These are phyloP conservation scores for Gentiana straminea DNA, from an alignment of 257 asterid genomes.

Conservation along the genomic window DNA sequence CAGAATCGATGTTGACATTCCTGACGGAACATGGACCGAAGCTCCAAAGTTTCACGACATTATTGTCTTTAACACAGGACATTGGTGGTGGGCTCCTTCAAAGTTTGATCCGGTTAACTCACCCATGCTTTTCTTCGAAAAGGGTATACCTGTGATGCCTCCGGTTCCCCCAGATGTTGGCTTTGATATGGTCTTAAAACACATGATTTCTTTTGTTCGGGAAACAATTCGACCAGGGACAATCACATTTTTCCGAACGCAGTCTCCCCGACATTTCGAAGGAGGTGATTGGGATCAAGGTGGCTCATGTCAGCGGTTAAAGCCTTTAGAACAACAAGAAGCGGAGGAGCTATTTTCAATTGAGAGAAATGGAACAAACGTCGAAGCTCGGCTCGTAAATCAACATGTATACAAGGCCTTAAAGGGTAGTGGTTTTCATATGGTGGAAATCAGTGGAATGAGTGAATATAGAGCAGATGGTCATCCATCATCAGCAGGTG, in stretches of 20 bases:
- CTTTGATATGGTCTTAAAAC: constrained; percentile 61
- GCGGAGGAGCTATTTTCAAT: constrained; percentile 66
- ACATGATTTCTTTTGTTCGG: constrained; percentile 62
- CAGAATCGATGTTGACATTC: constrained; percentile 78
- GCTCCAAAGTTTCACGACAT: constrained; percentile 68
- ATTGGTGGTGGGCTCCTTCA: constrained; percentile 99
- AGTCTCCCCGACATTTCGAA: constrained; percentile 92
- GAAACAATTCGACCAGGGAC: constrained; percentile 39
- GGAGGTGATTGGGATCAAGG: constrained; percentile 98
- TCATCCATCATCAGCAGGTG: constrained; percentile 80
- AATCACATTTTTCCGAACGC: constrained; percentile 57
- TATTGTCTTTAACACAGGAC: constrained; percentile 90
- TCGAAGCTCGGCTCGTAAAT: constrained; percentile 80
- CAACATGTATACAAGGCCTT: constrained; percentile 51
- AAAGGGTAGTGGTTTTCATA: constrained; percentile 42
- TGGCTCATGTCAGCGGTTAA: constrained; percentile 67
- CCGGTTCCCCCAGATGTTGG: constrained; percentile 59
- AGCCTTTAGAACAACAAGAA: constrained; percentile 55
- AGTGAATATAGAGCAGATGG: constrained; percentile 88
- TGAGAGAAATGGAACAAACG: constrained; percentile 62
- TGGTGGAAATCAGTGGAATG: constrained; percentile 57
- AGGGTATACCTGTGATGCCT: constrained; percentile 66
- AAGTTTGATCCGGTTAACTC: constrained; percentile 91
- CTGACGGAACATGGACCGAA: constrained; percentile 83
- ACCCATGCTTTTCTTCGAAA: constrained; percentile 89